Base-by-base conservation (phyloP, 2,329 filamentous ascomycete species). In the Chalaropsis ovoidea region DNA sequence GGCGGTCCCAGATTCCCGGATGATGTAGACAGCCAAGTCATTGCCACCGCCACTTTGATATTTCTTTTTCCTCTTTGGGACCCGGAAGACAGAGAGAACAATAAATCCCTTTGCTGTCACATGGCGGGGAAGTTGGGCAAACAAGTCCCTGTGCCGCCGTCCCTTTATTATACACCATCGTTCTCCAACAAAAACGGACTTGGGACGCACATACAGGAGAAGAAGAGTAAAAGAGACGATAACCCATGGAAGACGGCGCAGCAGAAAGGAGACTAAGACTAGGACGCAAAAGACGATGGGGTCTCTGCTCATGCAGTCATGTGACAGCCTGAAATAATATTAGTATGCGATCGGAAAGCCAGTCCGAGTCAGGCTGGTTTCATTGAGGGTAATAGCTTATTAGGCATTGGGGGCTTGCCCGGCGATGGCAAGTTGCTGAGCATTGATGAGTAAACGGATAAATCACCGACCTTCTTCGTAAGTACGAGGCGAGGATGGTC, bases 381-480 rank as follows among this genome's bases (percentile, higher is more conserved):
- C 15, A 56, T 15, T 56, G 15, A 22, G 22, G 52, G 24, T n/a
- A 58, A 58, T 39, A 19, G 27, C 24, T 15, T 58, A n/a, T 17
- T 35, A 10, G 27, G 24, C 27, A 31, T 31, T 56, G 52, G 52
- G 17, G 27, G 52, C 22, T 31, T 35, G 22, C 31, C 2, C 2
- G 31, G 2, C 31, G 31, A 31, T 31, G 31, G 31, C 7, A 7
- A 58, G 27, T 35, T n/a, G 15, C 15, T 39, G n/a, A 35, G n/a
- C 8, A 35, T n/a, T 58, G 54, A 31, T 58, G 54, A 58, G 54
- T 58, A 58, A 58, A 58, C 17, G 31, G 4, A 58, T 58, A 15
- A 39, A 58, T 58, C 15, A 58, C 54, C 27, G 54, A 58, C 24
- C 31, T 39, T 39, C 54, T 58, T 39, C 54, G 54, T 58, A 58